Evolutionary conservation across 345 rosid genomes (phyloP), one percentile per base, ranked within the genome.

Genomic region (Kandelia obovata): DNA sequence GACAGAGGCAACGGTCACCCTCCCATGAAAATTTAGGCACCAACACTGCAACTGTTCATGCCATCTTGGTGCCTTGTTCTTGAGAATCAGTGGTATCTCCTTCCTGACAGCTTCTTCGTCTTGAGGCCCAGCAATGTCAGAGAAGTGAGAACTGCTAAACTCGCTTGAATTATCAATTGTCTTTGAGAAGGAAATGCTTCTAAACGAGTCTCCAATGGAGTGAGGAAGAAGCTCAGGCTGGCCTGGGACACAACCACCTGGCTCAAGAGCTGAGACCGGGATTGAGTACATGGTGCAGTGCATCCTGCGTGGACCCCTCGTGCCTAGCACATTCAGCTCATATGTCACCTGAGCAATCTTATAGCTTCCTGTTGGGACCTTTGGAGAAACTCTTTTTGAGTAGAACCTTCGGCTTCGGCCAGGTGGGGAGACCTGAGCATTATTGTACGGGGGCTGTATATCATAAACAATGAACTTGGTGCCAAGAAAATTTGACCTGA

Each of bases 11-110:
- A 71, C 74, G 0, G 62, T 62, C 37, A 71, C 74, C 25, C 74
- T 62, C 53, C 68, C 74, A 1, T 47, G 74, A 21, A 71, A 71
- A 63, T 71, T 62, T 2, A 71, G 74, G 68, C 74, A 71, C 74
- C 74, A 71, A 19, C 74, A 71, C n/a, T 71, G 74, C 67, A 62
- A 27, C 55, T 71, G 74, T n/a, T 71, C 74, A 7, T 71, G 74
- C 68, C 74, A 71, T 46, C 74, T 71, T 16, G 74, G 74, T 0
- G 74, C 61, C 62, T 71, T 71, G 53, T 62, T 71, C 5, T 65
- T 66, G 13, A 71, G 67, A 20, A 71, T 52, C 39, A 71, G 61
- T 11, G 74, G 74, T 11, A 68, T 53, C 35, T 63, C 62, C 53
- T 71, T 62, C 20, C 55, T 62, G 5, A 30, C 58, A 5, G 10